Conservation (phyloP, 768 basidiomycete species). For the Suillus placidus region DNA sequence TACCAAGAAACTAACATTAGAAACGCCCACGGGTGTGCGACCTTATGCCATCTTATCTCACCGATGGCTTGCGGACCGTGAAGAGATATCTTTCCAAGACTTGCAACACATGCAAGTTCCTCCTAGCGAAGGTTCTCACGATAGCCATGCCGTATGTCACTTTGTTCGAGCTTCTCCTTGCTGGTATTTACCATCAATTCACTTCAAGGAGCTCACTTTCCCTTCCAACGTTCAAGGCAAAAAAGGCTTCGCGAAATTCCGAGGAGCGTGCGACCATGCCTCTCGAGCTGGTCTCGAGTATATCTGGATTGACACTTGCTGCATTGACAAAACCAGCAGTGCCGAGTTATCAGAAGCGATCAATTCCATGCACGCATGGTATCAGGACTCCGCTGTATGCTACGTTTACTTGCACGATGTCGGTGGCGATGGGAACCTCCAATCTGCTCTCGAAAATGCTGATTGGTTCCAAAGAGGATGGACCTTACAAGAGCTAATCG, state of each 20-base stretch:
- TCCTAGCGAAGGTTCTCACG: not conserved
- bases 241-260: slow-evolving; percentile 12
- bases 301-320: slow-evolving; percentile 24
- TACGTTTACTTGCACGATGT: slow-evolving; percentile 20
- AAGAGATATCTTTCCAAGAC: slow-evolving; percentile 15
- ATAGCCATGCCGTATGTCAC: not conserved
- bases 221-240: not conserved
- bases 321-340: slow-evolving; percentile 25
- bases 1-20: not conserved
- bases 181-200: not conserved
- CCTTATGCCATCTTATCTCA: slow-evolving; percentile 10
- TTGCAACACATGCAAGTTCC: not conserved
- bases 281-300: slow-evolving; percentile 8
- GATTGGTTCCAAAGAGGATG: slow-evolving; percentile 24
- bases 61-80: slow-evolving; percentile 3
- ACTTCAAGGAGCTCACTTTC: not conserved
- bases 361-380: slow-evolving; percentile 25
- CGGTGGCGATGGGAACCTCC: not conserved
- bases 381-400: slow-evolving; percentile 18
- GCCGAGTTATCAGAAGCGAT: slow-evolving; percentile 24
- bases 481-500: slow-evolving; percentile 20
- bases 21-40: not conserved
- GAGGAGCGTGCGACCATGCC: slow-evolving; percentile 6
- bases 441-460: slow-evolving; percentile 1
- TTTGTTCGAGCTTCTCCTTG: not conserved